Base-by-base conservation (phyloP, 2,329 filamentous ascomycete genomes). In the Botrytis aclada region DNA sequence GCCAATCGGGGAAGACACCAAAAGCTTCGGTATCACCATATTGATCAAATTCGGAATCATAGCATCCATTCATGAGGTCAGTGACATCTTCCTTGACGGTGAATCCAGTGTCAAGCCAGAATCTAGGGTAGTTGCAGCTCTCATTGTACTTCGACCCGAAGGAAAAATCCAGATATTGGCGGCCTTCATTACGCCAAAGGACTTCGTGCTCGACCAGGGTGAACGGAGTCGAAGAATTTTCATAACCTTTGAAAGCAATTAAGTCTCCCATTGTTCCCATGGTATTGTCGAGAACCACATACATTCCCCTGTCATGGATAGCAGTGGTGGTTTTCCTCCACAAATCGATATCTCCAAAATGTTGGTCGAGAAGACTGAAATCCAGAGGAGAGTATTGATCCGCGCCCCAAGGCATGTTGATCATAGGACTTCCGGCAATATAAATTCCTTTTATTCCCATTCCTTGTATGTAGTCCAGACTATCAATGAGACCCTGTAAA, bases 241-340 rank as follows among this genome's bases (percentile, higher is more conserved):
- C 81, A 76, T 85, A 88, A 1, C 88, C 88, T 71, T 90, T 82
- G 79, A 90, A 91, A 9, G 87, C 88, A 74, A 91, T 85, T 69
- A 91, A 82, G 76, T 91, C 88, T 69, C 87, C 86, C 85, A 91
- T 85, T 4, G 89, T 92, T 63, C 87, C 67, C 60, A 70, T 58
- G 2, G 89, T 91, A 77, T 91, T 91, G 79, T 91, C 89, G 74
- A 91, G 81, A 45, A 92, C 82, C 58, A 91, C 88, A 81, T 90
- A 90, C 88, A 92, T 91, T 70, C 84, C 86, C 43, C 87, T 84
- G 4, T 81, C 80, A 77, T 92, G 89, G n/a, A 91, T 88, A 65
- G 88, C 88, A 14, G 85, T 82, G 70, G 91, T 86, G 3, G 86
- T 85, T 63, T 83, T 80, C 77, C 88, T 85, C 88, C 88, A 91